Evolutionary conservation across 345 rosid genomes (phyloP), one percentile per base, ranked within the genome.

Genomic region (Dimocarpus longan): DNA sequence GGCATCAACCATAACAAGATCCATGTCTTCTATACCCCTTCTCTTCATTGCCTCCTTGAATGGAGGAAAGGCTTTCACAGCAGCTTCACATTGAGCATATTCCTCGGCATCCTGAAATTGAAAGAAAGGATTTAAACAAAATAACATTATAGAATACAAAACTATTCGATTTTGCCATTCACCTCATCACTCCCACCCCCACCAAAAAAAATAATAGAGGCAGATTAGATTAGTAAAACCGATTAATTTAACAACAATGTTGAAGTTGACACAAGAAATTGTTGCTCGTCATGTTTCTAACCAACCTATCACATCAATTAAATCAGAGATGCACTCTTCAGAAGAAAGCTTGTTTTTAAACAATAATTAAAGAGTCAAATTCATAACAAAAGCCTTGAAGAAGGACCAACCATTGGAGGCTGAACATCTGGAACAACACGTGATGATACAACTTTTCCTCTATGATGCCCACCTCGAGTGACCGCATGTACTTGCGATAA

Each of bases 1-100:
- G 65, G 96, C 84, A 82, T 93, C 96, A 80, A 93, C 97, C 97
- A 93, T 91, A 70, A 94, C 93, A 64, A 94, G 96, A 70, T 94
- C 98, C 96, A 94, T 93, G 84, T 94, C 97, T 66, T 89, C 96
- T 8, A 94, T 89, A 54, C 98, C 98, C 85, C 98, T 91, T 78
- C 91, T 91, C 88, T 84, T 90, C 96, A 94, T 93, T 71, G 97
- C 97, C 85, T 94, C 97, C 74, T 77, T 84, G 80, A 94, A 94
- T 26, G 88, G 95, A 50, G 92, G 90, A 52, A 87, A 93, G 70
- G 86, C 97, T 85, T 94, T 94, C 66, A 93, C 98, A 80, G 82
- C 87, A 60, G 95, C 96, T 88, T 94, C 98, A 84, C 97, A 94
- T 83, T 93, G 95, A 83, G 96, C 98, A 85, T 91, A 94, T 83